A percentile compares a stretch with the other conserved stretches of the same genome.
phyloP scores from a whole-genome alignment of 768 basidiomycete species.

The Tricholoma sp. region DNA sequence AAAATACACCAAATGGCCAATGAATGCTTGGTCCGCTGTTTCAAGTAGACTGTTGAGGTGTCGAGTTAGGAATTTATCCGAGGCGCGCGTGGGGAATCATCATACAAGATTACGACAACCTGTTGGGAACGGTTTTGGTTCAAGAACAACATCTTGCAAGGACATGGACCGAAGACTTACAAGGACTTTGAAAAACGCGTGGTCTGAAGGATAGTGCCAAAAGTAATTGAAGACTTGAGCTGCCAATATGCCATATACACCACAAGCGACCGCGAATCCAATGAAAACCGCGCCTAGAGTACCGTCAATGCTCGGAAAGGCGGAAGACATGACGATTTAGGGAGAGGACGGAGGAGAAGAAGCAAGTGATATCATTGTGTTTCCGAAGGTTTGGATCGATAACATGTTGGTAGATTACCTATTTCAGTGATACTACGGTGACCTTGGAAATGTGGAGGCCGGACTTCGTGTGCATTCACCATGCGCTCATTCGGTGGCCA shows the following conservation, averaged over 20 bases:
- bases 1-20: slow-evolving; percentile 51
- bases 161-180: slow-evolving; percentile 31
- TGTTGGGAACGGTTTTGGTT: slow-evolving; percentile 5
- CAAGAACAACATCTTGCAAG: not conserved
- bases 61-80: not conserved
- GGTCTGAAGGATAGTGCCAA: slow-evolving; percentile 50
- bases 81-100: not conserved
- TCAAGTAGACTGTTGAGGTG: slow-evolving; percentile 40
- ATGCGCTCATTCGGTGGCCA: not conserved
- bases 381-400: not conserved
- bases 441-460: not conserved
- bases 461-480: not conserved
- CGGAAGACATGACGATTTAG: slow-evolving; percentile 1
- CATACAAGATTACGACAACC: slow-evolving; percentile 35
- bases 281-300: slow-evolving; percentile 60
- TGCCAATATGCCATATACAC: slow-evolving; percentile 48
- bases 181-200: slow-evolving; percentile 40
- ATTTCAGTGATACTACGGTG: not conserved
- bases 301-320: slow-evolving; percentile 27
- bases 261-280: slow-evolving; percentile 51
- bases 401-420: not conserved
- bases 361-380: not conserved
- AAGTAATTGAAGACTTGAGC: slow-evolving; percentile 55
- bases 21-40: slow-evolving; percentile 49
- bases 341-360: not conserved